Percentiles rank a stretch among this genome's conserved stretches.
These are phyloP conservation scores for Acanthamoeba quina DNA, from an alignment of 208 protist species.

Conservation along the genomic window DNA sequence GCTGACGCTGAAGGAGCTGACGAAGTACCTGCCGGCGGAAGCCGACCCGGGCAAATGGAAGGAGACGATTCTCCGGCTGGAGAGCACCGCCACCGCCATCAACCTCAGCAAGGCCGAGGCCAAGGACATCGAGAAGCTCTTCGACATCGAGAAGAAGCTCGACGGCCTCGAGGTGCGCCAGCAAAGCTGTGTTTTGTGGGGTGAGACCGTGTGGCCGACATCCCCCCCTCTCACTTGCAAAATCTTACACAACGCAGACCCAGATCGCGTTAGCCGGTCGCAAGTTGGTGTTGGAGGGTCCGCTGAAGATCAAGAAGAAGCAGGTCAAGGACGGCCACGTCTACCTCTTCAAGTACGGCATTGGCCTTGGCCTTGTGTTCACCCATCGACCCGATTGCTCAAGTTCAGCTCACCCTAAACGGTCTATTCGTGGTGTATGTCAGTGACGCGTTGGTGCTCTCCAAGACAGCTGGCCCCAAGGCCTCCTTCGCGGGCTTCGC, in stretches of 20 bases:
- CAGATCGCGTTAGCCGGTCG: conserved; percentile 14
- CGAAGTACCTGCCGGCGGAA: conserved; percentile 21
- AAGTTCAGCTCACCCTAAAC: neutral
- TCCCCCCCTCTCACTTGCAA: too few species aligned
- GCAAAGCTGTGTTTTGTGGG: too few species aligned
- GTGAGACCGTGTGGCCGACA: too few species aligned
- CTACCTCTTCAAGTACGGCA: conserved; percentile 23
- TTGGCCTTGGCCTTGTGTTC: too few species aligned
- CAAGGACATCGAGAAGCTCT: conserved; percentile 44
- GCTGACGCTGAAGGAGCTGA: conserved; percentile 27
- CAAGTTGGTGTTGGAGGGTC: conserved; percentile 20
- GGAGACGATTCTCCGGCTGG: conserved; percentile 14
- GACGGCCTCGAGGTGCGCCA: conserved; percentile 5
- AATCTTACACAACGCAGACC: neutral
- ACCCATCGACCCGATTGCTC: neutral
- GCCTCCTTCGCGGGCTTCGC: conserved; percentile 18
- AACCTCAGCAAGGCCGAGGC: conserved; percentile 41
- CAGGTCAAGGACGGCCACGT: conserved; percentile 26
- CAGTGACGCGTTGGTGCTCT: conserved; percentile 16
- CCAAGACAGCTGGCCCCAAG: conserved; percentile 2
- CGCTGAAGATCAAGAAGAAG: conserved; percentile 50
- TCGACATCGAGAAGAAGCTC: conserved; percentile 43
- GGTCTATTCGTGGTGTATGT: neutral
- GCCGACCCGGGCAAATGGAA: conserved; percentile 48
- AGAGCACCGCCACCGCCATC: conserved; percentile 17